phyloP scores from a whole-genome alignment of 805 yeast species.

The Candida adriatica region DNA sequence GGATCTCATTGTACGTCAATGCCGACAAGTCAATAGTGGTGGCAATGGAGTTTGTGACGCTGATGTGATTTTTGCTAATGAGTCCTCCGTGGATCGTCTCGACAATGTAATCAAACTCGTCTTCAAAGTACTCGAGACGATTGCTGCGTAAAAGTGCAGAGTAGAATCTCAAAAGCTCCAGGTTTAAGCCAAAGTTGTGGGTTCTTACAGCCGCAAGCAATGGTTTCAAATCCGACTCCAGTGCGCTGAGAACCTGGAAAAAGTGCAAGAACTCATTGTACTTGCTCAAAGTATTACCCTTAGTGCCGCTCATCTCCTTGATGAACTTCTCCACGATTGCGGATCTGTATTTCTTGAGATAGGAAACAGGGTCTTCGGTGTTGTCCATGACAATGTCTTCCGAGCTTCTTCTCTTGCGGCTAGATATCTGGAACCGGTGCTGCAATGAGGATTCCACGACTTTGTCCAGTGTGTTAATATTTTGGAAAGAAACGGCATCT shows the following conservation, averaged over 20 bases:
- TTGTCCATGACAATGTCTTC: slow-evolving; percentile 37
- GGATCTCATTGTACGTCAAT: slow-evolving; percentile 17
- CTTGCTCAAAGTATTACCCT: slow-evolving; percentile 21
- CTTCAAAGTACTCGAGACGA: slow-evolving; percentile 26
- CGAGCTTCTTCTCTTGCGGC: slow-evolving; percentile 27
- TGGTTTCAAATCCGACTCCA: slow-evolving; percentile 19
- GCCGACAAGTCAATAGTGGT: slow-evolving; percentile 24
- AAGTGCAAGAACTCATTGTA: slow-evolving; percentile 20
- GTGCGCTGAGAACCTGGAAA: slow-evolving; percentile 18
- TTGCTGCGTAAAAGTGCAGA: slow-evolving; percentile 27
- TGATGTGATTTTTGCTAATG: slow-evolving; percentile 29
- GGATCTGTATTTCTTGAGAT: slow-evolving; percentile 15
- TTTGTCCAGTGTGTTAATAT: slow-evolving; percentile 36
- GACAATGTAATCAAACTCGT: slow-evolving; percentile 22
- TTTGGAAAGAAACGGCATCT: slow-evolving; percentile 43
- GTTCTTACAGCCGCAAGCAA: slow-evolving; percentile 19
- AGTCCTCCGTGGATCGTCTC: slow-evolving; percentile 26
- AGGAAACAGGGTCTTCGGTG: slow-evolving; percentile 21
- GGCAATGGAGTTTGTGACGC: slow-evolving; percentile 27
- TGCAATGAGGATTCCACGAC: slow-evolving; percentile 28
- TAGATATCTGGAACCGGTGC: slow-evolving; percentile 20
- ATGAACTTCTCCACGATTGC: slow-evolving; percentile 18
- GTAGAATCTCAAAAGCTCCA: slow-evolving; percentile 32
- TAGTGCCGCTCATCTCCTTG: slow-evolving; percentile 20
- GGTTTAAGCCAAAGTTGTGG: slow-evolving; percentile 22